Evolutionary conservation across 371 early-diverging fungal species (phyloP), one percentile per base, ranked within the genome.

Genomic region (Circinella umbellata): DNA sequence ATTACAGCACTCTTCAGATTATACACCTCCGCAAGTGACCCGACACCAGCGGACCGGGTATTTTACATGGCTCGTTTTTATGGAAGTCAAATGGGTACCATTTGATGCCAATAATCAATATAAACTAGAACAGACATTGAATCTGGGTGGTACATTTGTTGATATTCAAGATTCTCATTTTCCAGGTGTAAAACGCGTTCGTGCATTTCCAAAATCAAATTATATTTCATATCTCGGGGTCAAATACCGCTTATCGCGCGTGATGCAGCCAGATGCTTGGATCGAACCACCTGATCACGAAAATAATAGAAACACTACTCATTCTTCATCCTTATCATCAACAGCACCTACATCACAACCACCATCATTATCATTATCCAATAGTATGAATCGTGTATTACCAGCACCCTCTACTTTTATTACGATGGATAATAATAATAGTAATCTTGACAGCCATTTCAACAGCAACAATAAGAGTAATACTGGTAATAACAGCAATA

Each of bases 61-160:
- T 64, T 80, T 74, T 61, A 82, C 82, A 10, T 83, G 83, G 83
- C 77, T 83, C 15, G 83, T 83, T 6, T 83, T 80, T 67, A 75
- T 83, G 74, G 65, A 73, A 46, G 69, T 71, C 39, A 79, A 77
- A 57, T 83, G 83, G 83, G 76, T 80, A 13, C 83, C 83, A 3
- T 83, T 83, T 74, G 83, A 79, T 53, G 74, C 72, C 37, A 18
- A 55, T 34, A 83, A 83, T 48, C 83, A 83, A 57, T 63, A 70
- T 64, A 80, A 79, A 70, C 66, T 83, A 39, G 83, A 83, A 63
- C 83, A 83, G 38, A 80, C 81, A 4, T 69, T 83, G 18, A 77
- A 76, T 62, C 69, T 80, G n/a, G 81, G 81, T 11, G 83, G 83
- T 14, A 83, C 83, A 4, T 83, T 83, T 76, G 83, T 83, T 17